Conservation (phyloP, 352 stramenopile species). For the Pythium oligandrum region DNA sequence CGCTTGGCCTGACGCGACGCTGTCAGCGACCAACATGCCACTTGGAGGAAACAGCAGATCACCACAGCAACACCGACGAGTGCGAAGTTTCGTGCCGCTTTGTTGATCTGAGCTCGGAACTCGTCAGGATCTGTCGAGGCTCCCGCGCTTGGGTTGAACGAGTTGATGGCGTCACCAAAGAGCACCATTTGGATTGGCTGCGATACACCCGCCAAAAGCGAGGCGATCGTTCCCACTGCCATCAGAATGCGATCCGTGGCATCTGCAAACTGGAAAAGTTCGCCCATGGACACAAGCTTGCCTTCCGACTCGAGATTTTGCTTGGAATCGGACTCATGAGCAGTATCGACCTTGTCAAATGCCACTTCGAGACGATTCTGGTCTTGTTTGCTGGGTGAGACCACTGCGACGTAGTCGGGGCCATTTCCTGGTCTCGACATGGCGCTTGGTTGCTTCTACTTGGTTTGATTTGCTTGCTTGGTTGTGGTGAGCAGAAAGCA, state of each 20-base stretch:
- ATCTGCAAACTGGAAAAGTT: slow-evolving; percentile 61
- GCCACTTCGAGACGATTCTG: no score
- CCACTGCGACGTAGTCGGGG: no score
- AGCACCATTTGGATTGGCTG: slow-evolving; percentile 72
- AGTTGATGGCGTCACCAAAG: slow-evolving; percentile 66
- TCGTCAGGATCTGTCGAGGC: slow-evolving; percentile 35
- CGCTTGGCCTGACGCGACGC: slow-evolving; percentile 28
- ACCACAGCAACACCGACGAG: slow-evolving; percentile 48
- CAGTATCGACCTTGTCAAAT: no score
- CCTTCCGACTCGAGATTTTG: background rate
- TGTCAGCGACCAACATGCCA: slow-evolving; percentile 50
- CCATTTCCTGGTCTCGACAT: no score
- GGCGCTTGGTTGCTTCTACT: no score
- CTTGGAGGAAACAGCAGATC: slow-evolving; percentile 44
- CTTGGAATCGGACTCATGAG: no score
- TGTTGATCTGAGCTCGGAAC: slow-evolving; percentile 22
- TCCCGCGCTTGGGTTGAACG: slow-evolving; percentile 41
- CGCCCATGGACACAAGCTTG: slow-evolving; percentile 32
- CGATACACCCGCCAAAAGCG: slow-evolving; percentile 34
- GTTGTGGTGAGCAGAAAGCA: no score
- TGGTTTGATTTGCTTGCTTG: no score
- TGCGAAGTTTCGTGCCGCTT: slow-evolving; percentile 52
- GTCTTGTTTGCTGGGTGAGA: no score
- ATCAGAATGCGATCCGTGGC: slow-evolving; percentile 51
- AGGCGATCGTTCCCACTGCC: slow-evolving; percentile 36